Base-by-base conservation (phyloP, 139 green algal species). In the Chlorella sp. region DNA sequence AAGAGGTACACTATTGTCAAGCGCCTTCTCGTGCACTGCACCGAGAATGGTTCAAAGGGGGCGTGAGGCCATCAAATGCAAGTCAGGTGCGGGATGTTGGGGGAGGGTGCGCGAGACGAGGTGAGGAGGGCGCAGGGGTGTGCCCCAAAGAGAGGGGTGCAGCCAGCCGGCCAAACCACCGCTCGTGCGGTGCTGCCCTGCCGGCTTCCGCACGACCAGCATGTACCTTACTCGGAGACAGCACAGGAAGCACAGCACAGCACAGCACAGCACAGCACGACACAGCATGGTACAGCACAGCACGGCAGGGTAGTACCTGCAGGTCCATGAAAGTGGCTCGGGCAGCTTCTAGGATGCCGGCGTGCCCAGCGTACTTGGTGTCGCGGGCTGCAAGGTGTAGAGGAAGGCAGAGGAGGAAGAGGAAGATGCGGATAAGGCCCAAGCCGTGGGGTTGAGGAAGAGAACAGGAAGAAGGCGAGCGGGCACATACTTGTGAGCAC, bases 311-410 rank as follows among this genome's bases (percentile, higher is more conserved):
- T 0, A 14, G 73, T 48, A 39, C 75, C 75, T 81, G 75, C 28
- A 93, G 87, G 68, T 93, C 91, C 12, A 78, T 42, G 22, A 93
- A 68, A 0, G 90, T 90, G 9, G 89, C 94, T 7, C 90, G 79
- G 32, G 94, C 94, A 3, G 94, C 92, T 60, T 93, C 92, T 85
- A 96, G 91, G 85, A 96, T 96, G 86, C 94, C 94, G 26, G 60
- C 76, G 86, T 96, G 94, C 26, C 90, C 94, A 12, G 91, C 81
- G 21, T 83, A 75, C 19, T 57, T 57, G n/a, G n/a, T n/a, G 48
- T 9, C 48, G 7, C 7, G 48, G 48, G 48, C 48, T 57, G 48
- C 48, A 57, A 9, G 48, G 7, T 9, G 48, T 5, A 9, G 9
- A 57, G 9, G 9, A 57, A 57, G 48, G 48, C 48, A 71, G 32